These are phyloP conservation scores for Cyclotella cryptica DNA, from an alignment of 108 stramenopile genomes.

Conservation along the genomic window DNA sequence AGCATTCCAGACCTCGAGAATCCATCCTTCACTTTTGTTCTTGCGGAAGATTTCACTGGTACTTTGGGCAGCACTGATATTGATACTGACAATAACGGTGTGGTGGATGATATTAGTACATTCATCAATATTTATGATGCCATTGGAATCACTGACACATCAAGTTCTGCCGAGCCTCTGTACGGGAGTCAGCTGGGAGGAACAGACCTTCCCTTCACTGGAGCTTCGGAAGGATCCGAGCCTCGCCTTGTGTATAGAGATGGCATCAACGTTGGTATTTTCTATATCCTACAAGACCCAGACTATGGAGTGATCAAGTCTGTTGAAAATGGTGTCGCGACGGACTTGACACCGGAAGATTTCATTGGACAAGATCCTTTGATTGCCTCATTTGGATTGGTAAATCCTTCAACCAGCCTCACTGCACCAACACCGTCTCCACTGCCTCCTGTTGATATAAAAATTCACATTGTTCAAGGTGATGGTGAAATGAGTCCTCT, in stretches of 20 bases:
- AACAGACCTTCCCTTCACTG: conserved; percentile 8
- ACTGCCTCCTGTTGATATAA: background rate
- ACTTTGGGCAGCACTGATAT: conserved; percentile 2
- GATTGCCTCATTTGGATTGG: background rate
- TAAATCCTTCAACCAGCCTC: conserved; percentile 8
- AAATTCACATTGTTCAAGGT: background rate
- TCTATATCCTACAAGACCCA: background rate
- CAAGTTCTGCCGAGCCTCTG: background rate
- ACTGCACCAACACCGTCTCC: background rate
- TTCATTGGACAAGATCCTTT: conserved; percentile 13
- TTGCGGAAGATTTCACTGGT: conserved; percentile 11
- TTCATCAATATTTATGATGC: conserved; percentile 17
- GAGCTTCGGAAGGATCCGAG: conserved; percentile 10
- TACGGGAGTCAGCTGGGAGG: conserved; percentile 13
- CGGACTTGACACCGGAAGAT: background rate
- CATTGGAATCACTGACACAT: conserved; percentile 6
- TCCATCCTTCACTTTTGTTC: conserved; percentile 15
- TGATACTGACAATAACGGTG: background rate
- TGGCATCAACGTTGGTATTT: background rate
- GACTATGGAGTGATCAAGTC: background rate
- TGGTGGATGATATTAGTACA: background rate
- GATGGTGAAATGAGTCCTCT: background rate
- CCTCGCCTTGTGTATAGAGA: conserved; percentile 5
- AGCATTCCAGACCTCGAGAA: conserved; percentile 7
- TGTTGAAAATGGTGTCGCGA: background rate